Conservation (phyloP, 441 rosid genomes). For the Melastoma candidum region DNA sequence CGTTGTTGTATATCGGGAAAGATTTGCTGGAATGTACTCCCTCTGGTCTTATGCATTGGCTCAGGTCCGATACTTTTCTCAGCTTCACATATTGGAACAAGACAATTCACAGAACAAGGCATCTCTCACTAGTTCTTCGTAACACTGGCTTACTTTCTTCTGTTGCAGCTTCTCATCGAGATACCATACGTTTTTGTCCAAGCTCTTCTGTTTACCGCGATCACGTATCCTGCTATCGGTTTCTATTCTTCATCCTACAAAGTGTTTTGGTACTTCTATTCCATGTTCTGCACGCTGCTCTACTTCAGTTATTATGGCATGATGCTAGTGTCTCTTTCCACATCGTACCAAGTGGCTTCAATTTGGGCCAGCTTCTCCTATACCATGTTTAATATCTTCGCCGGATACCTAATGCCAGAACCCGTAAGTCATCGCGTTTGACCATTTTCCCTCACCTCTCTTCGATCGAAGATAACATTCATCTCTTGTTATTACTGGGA, state of each 20-base stretch:
- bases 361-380: conserved; percentile 24
- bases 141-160: too few species aligned
- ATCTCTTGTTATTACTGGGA: too few species aligned
- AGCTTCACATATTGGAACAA: conserved; percentile 29
- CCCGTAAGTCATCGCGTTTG: conserved; percentile 25
- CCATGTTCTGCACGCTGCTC: conserved; percentile 35
- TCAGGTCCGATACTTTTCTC: too few species aligned
- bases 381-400: conserved; percentile 26
- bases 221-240: conserved; percentile 39
- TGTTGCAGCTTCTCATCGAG: too few species aligned
- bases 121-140: too few species aligned
- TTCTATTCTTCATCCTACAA: conserved; percentile 27
- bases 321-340: conserved; percentile 42
- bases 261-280: conserved; percentile 37
- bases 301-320: conserved; percentile 41
- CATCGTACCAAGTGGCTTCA: conserved; percentile 31
- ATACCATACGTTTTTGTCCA: conserved; percentile 3
- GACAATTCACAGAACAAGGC: too few species aligned
- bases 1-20: conserved; percentile 47
- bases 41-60: conserved; percentile 56
- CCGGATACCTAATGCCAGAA: conserved; percentile 35
- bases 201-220: conserved; percentile 23
- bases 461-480: too few species aligned
- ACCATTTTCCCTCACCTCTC: too few species aligned
- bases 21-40: conserved; percentile 68